These are phyloP conservation scores for Mycena epipterygia DNA, from an alignment of 768 basidiomycete genomes.

Conservation along the genomic window DNA sequence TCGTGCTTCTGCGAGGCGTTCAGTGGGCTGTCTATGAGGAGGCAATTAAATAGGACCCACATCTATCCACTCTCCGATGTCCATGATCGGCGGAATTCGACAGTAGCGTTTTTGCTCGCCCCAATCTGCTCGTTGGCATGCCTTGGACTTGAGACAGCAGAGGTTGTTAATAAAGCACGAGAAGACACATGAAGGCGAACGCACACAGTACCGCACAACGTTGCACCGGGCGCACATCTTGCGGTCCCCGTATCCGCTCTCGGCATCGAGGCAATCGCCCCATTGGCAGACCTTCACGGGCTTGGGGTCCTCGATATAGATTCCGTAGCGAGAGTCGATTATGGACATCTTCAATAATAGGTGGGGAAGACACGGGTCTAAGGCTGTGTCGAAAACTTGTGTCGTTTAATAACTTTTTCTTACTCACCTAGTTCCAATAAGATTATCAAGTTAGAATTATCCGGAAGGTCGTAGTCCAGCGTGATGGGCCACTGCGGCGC, in stretches of 20 bases:
- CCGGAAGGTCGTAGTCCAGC: too few relatives aligned
- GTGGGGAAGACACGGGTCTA: too few relatives aligned
- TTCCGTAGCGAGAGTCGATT: slow-evolving; percentile 1
- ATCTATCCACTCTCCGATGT: slow-evolving; percentile 17
- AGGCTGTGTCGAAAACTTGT: too few relatives aligned
- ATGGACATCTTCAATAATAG: too few relatives aligned
- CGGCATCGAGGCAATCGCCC: slow-evolving; percentile 6
- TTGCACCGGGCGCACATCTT: slow-evolving; percentile 20
- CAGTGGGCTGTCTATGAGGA: too few relatives aligned
- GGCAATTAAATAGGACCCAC: too few relatives aligned
- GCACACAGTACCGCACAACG: slow-evolving; percentile 16
- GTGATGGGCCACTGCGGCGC: too few relatives aligned
- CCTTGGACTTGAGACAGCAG: not conserved
- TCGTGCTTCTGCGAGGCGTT: not conserved
- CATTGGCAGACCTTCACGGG: slow-evolving; percentile 21
- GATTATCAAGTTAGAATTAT: too few relatives aligned
- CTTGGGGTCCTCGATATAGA: not conserved
- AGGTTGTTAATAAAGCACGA: too few relatives aligned
- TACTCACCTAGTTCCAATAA: too few relatives aligned
- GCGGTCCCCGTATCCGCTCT: not conserved
- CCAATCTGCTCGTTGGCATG: slow-evolving; percentile 15
- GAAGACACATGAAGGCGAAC: too few relatives aligned
- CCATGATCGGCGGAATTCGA: slow-evolving; percentile 14
- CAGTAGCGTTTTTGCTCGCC: slow-evolving; percentile 14
- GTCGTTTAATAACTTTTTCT: too few relatives aligned